These are phyloP conservation scores for Lactarius hengduanensis DNA, from an alignment of 768 basidiomycete genomes.

Conservation along the genomic window DNA sequence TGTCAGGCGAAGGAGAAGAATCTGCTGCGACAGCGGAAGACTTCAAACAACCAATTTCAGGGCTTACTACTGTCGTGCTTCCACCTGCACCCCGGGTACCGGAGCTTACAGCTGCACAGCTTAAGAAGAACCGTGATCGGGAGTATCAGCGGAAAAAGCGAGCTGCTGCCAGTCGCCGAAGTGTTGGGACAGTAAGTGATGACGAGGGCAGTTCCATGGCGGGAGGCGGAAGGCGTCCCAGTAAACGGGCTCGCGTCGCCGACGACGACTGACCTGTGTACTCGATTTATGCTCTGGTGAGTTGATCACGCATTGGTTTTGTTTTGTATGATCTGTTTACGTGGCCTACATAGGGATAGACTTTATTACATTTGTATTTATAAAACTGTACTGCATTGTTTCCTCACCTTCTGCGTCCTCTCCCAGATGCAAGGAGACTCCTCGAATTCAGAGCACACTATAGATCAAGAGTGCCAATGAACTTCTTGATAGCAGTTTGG, in stretches of 20 bases:
- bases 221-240: slow-evolving; percentile 49
- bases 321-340: slow-evolving; percentile 1
- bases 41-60: slow-evolving; percentile 65
- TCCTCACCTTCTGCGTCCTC: slow-evolving; percentile 6
- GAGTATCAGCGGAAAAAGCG: slow-evolving; percentile 81
- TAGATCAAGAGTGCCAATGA: slow-evolving; percentile 49
- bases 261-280: slow-evolving; percentile 44
- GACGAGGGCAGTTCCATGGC: slow-evolving; percentile 58
- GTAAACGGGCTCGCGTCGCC: slow-evolving; percentile 63
- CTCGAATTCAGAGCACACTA: slow-evolving; percentile 30
- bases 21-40: slow-evolving; percentile 64
- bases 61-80: slow-evolving; percentile 73
- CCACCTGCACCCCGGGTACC: slow-evolving; percentile 69
- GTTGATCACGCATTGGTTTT: not conserved
- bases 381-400: slow-evolving; percentile 12
- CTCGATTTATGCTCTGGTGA: not conserved
- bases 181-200: slow-evolving; percentile 68
- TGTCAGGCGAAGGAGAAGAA: slow-evolving; percentile 68
- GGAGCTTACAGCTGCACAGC: slow-evolving; percentile 67
- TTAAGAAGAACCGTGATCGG: slow-evolving; percentile 75
- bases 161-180: slow-evolving; percentile 57
- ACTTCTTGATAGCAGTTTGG: slow-evolving; percentile 48
- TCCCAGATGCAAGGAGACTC: not conserved
- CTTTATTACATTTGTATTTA: slow-evolving; percentile 23
- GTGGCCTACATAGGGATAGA: not conserved